Evolutionary conservation across 306 rosid genomes (phyloP), one percentile per base, ranked within the genome.

Genomic region (Nissolia schottii): DNA sequence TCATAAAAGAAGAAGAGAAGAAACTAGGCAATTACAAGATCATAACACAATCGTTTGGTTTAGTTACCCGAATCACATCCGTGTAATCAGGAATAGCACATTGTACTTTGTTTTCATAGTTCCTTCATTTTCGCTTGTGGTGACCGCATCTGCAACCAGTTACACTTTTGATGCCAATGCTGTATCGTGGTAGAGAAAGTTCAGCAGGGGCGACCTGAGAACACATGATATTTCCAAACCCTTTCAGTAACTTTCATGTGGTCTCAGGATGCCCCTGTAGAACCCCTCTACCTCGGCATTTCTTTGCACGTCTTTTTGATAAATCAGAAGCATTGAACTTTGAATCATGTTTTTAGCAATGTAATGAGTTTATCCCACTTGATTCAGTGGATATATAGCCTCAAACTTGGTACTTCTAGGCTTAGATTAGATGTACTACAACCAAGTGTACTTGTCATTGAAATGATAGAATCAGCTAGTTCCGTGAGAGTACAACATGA

Each of bases 131-230:
- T 53, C 65, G 53, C 3, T 16, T 49, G 24, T 59, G 60, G 19
- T 12, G 16, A 56, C 43, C n/a, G 69, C 60, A 35, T 40, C 23
- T 7, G 3, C 11, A 20, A 31, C 20, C 15, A 9, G 19, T 49
- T 15, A 41, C 7, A 25, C 23, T 76, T n/a, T 58, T 69, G n/a
- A n/a, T 0, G 12, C 10, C 19, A 32, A 57, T 23, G 18, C 20
- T n/a, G 35, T 7, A 41, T 23, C 10, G 6, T 0, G 48, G 88
- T 34, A 82, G 80, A 80, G 79, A 62, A 48, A 82, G 66, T 67
- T 53, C 85, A 1, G 63, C 95, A 85, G 91, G 91, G 93, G 96
- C 93, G 97, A 91, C 97, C 96, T 87, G 96, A 89, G 92, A 91
- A 91, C 90, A 91, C 92, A 79, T 75, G 79, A 24, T 34, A 0